Percentiles rank a stretch among this genome's conserved stretches.
Conservation (phyloP, 1,139 yeast genomes). For the Protomyces pachydermus region DNA sequence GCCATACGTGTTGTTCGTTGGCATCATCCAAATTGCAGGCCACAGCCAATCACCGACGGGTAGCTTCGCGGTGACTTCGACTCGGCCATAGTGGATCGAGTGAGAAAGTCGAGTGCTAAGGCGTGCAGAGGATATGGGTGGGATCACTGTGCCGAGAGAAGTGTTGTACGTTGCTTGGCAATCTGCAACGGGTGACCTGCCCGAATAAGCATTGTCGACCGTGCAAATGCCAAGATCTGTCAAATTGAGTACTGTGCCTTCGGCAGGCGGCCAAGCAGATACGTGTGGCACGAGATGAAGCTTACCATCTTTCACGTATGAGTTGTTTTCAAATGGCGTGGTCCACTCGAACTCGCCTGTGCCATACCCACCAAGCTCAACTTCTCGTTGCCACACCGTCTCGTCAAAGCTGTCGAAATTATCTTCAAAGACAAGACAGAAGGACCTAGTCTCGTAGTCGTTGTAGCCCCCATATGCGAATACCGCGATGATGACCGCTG, state of each 20-base stretch:
- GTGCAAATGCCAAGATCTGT: constrained; percentile 31
- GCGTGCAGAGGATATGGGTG: constrained; percentile 32
- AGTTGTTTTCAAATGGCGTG: constrained; percentile 27
- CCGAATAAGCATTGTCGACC: constrained; percentile 1
- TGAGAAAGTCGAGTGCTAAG: constrained; percentile 26
- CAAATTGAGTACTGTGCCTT: constrained; percentile 31
- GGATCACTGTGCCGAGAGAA: constrained; percentile 27
- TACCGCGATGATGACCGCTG: not conserved
- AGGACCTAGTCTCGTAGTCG: constrained; percentile 15
- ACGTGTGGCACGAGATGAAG: constrained; percentile 31
- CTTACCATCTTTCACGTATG: constrained; percentile 29
- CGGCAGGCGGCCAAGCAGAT: constrained; percentile 26
- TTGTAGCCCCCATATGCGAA: constrained; percentile 11
- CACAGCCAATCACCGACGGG: constrained; percentile 33
- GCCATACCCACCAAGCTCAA: constrained; percentile 32
- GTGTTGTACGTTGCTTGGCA: constrained; percentile 30
- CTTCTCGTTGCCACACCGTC: constrained; percentile 29
- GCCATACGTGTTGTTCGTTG: constrained; percentile 29
- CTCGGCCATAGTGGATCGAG: constrained; percentile 30
- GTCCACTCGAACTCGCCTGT: constrained; percentile 33
- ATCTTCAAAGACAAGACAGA: constrained; percentile 21
- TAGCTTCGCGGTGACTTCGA: constrained; percentile 30
- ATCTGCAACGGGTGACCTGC: constrained; percentile 2
- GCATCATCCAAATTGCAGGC: constrained; percentile 34
- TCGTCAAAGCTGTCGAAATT: constrained; percentile 17